Base-by-base conservation (phyloP, 2,329 filamentous ascomycete species). In the Pyrenochaeta sp. region DNA sequence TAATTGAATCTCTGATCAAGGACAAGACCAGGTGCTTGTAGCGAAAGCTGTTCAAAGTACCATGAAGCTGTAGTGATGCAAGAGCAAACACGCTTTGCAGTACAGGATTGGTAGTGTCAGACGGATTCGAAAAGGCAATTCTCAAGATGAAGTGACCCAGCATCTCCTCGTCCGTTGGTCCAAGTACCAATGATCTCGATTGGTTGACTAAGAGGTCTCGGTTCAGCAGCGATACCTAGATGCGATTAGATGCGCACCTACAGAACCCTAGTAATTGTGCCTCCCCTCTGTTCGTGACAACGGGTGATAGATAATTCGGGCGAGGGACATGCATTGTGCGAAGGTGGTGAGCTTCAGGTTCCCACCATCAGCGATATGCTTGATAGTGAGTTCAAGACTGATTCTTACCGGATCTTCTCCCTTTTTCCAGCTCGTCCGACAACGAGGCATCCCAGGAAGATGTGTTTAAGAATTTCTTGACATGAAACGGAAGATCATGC, bases 131-230 rank as follows among this genome's bases (percentile, higher is more conserved):
- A 29, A 52, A 36, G 17, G 48, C 44, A 27, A 48, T 35, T 45
- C 41, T 23, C 41, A 48, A 24, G 28, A 52, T 48, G 30, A 52
- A 52, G 26, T 48, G 32, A 35, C 36, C 31, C 21, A 52, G 34
- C 35, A 27, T 15, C 41, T 44, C 44, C 20, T 37, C 41, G 20
- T 48, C 44, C 18, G 48, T 52, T 37, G 44, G 48, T 35, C 44
- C 48, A 29, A 52, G 44, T 32, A 48, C 36, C 10, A 52, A 36
- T 17, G 44, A 52, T 43, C 26, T 48, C 35, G 44, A 52, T 48
- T 48, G 44, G 21, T 41, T 48, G 41, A 52, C 48, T 52, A 30
- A 20, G 24, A 36, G 32, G 27, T 21, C 26, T 36, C 28, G 22
- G 23, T n/a, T 52, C 22, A 45, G 44, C 45, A 31, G 17, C 22